Conservation (phyloP, 2,329 filamentous ascomycete species). For the Penicillium sp. region DNA sequence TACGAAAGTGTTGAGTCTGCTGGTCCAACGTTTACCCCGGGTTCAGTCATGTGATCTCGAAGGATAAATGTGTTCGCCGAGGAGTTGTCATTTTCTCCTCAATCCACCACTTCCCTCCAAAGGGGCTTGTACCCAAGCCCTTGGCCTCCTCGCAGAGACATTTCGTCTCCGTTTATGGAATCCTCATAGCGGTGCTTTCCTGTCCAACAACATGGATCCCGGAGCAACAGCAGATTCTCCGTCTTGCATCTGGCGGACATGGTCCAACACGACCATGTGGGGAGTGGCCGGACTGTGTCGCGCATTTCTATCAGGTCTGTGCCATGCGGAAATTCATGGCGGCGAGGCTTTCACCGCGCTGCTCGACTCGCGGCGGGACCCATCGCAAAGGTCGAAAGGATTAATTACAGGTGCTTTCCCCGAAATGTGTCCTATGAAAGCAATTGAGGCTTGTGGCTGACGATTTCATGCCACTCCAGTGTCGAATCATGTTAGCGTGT, state of each 20-base stretch:
- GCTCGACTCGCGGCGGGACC: slow-evolving; percentile 69
- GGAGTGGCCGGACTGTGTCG: slow-evolving; percentile 68
- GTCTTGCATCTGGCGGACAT: slow-evolving; percentile 61
- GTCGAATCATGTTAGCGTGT: slow-evolving; percentile 87
- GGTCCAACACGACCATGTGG: slow-evolving; percentile 73
- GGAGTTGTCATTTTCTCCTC: slow-evolving; percentile 10
- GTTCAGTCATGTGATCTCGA: slow-evolving; percentile 25
- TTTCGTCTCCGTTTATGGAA: slow-evolving; percentile 23
- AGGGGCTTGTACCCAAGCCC: slow-evolving; percentile 10
- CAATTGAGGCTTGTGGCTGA: slow-evolving; percentile 7
- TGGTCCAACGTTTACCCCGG: slow-evolving; percentile 13
- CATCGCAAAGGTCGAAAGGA: slow-evolving; percentile 66
- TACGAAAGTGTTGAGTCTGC: too few relatives aligned
- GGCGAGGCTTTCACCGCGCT: slow-evolving; percentile 71
- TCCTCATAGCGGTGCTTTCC: slow-evolving; percentile 18
- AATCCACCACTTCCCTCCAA: slow-evolving; percentile 8
- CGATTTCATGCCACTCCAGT: slow-evolving; percentile 51
- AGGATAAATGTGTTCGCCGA: slow-evolving; percentile 18
- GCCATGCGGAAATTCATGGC: slow-evolving; percentile 71
- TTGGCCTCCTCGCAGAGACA: slow-evolving; percentile 7
- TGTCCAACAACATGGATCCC: slow-evolving; percentile 38
- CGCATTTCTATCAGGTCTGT: slow-evolving; percentile 71
- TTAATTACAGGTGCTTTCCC: slow-evolving; percentile 70
- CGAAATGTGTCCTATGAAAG: too few relatives aligned
- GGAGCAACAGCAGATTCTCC: slow-evolving; percentile 44